Evolutionary conservation across 306 rosid genomes (phyloP), one percentile per base, ranked within the genome.

Genomic region (Cicer pinnatifidum): DNA sequence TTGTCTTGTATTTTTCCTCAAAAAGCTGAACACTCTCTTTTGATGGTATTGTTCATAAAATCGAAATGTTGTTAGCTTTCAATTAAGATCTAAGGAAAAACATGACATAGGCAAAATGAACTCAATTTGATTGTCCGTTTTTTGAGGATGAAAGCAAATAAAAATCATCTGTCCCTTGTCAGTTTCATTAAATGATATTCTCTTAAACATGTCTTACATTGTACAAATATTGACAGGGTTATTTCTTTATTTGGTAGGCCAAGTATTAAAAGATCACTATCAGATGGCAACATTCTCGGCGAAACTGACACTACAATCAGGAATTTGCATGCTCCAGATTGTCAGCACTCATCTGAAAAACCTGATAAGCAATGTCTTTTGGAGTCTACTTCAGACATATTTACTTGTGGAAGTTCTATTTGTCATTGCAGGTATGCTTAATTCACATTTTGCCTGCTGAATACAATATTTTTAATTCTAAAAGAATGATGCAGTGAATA

Each of bases 231-330:
- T 74, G 53, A 65, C 37, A 10, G 37, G 23, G 45, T n/a, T 48
- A 11, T 20, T 80, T 70, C 63, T 78, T 78, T 76, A 47, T 57
- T 84, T 78, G 80, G 80, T 75, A 94, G 99, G 87, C 73, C 84
- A 56, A 74, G 54, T 76, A 84, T 91, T 33, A 91, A 85, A 85
- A 88, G 97, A 85, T 95, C 99, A 6, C 86, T 90, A 58, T 95
- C 97, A 11, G 99, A 85, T 75, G 97, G 99, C 52, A 88, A 85
- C 85, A 87, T 95, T 81, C 66, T 75, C 37, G 15, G 64, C 51
- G 88, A 83, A 80, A 82, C 73, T 80, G 97, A 84, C 28, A 56
- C 90, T 12, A 54, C 86, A 64, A 63, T 67, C 57, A 68, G 79
- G 41, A 86, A 56, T 75, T 45, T 75, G 62, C 80, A 81, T 59